Conservation (phyloP, 805 yeast genomes). For the Nakazawaea anatomiae region DNA sequence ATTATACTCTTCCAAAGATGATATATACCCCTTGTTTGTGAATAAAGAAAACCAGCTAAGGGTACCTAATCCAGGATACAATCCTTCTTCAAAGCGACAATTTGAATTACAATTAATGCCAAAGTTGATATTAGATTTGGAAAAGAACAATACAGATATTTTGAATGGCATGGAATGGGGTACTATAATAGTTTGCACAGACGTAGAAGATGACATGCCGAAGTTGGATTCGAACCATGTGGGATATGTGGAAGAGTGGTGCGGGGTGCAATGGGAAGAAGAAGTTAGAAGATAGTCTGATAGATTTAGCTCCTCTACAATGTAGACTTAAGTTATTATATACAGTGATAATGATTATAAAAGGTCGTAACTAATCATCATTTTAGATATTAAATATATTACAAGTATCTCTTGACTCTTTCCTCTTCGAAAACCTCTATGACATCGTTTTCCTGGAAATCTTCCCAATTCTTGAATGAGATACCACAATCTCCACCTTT, state of each 20-base stretch:
- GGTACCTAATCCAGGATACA: conserved; percentile 56
- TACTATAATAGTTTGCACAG: conserved; percentile 79
- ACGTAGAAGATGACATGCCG: conserved; percentile 17
- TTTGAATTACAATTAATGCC: conserved; percentile 96
- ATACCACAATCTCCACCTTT: conserved; percentile 93
- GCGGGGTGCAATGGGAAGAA: conserved; percentile 85
- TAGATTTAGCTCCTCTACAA: background rate
- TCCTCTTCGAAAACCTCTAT: conserved; percentile 70
- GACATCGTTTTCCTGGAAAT: conserved; percentile 68
- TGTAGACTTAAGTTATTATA: no score
- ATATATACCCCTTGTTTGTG: conserved; percentile 37
- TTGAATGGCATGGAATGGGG: conserved; percentile 97
- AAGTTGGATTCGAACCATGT: conserved; percentile 54
- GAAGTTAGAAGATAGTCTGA: conserved; percentile 10
- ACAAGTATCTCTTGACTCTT: conserved; percentile 47
- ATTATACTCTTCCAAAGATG: conserved; percentile 60
- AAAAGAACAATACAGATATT: conserved; percentile 42
- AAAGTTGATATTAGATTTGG: conserved; percentile 78
- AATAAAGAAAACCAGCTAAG: conserved; percentile 20
- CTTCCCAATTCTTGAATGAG: conserved; percentile 60
- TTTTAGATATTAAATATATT: no score
- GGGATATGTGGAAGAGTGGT: conserved; percentile 78
- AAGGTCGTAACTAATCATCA: no score
- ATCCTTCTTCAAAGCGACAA: conserved; percentile 53
- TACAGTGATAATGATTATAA: background rate